Percentiles rank a stretch among this genome's conserved stretches.
Evolutionary conservation across 345 rosid genomes (phyloP).

Genomic region (Eucalyptus regnans): DNA sequence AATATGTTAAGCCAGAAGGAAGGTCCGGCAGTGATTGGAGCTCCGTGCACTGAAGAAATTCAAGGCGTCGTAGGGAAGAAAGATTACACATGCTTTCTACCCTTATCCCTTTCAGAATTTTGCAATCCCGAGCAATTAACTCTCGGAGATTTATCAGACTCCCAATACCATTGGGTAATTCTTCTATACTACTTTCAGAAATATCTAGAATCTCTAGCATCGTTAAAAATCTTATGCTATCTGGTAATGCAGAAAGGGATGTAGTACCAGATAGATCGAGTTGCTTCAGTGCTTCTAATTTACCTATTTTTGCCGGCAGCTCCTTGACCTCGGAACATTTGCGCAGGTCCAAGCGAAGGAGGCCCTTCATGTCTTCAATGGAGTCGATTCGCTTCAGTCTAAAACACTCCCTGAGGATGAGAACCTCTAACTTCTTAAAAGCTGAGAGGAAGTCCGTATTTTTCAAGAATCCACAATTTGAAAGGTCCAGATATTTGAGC

Average conservation of each 20-base stretch:
- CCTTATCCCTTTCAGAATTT: accelerated
- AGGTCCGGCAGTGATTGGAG: neutral
- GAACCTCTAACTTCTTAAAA: neutral
- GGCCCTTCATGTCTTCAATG: neutral
- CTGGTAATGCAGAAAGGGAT: neutral
- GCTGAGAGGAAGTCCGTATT: neutral
- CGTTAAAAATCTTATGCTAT: neutral
- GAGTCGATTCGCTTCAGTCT: neutral
- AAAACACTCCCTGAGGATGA: accelerated
- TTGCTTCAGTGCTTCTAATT: neutral
- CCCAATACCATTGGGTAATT: neutral
- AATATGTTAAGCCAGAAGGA: neutral
- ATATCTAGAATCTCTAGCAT: neutral
- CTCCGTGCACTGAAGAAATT: too few relatives aligned
- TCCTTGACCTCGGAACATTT: too few relatives aligned
- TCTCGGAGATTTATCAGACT: neutral
- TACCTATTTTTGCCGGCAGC: neutral
- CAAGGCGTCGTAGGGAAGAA: neutral
- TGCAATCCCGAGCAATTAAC: accelerated
- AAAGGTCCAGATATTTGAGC: neutral
- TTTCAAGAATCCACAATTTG: accelerated
- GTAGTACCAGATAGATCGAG: too few relatives aligned
- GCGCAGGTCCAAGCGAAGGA: neutral
- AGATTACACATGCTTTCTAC: neutral
- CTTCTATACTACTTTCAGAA: accelerated